Evolutionary conservation across 768 basidiomycete species (phyloP).

Genomic region (Termitomyces sp.): DNA sequence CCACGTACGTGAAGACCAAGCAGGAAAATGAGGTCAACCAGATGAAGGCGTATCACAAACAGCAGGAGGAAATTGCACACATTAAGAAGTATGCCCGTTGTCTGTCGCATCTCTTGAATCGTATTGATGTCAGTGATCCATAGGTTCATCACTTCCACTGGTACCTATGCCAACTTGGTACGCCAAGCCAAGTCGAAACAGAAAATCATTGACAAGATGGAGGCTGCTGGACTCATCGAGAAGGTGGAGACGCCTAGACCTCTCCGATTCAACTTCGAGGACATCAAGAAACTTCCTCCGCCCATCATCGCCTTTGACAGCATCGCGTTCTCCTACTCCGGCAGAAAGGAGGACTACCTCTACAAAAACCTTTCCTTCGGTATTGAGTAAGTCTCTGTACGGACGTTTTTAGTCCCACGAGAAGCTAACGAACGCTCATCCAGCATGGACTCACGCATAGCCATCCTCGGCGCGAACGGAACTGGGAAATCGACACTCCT

Average conservation of each 20-base stretch:
- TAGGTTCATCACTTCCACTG: slow-evolving; percentile 97
- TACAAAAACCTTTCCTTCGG: slow-evolving; percentile 92
- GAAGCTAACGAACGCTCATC: neutral
- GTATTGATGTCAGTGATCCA: neutral
- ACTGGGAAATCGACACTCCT: slow-evolving; percentile 92
- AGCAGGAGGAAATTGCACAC: slow-evolving; percentile 97
- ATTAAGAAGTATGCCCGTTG: slow-evolving; percentile 81
- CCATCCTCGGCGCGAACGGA: slow-evolving; percentile 96
- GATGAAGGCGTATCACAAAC: slow-evolving; percentile 99
- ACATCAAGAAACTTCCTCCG: slow-evolving; percentile 88
- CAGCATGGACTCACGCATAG: slow-evolving; percentile 89
- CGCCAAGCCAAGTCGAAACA: slow-evolving; percentile 99
- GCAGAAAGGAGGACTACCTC: slow-evolving; percentile 81
- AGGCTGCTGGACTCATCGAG: slow-evolving; percentile 95
- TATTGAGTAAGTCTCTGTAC: slow-evolving; percentile 67
- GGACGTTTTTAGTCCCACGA: neutral
- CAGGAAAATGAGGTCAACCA: slow-evolving; percentile 98
- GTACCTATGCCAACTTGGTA: slow-evolving; percentile 98
- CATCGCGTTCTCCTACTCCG: slow-evolving; percentile 95
- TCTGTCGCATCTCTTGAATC: neutral
- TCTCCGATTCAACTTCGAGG: slow-evolving; percentile 94
- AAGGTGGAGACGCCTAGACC: slow-evolving; percentile 74
- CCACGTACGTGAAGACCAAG: slow-evolving; percentile 96
- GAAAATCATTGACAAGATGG: slow-evolving; percentile 99
- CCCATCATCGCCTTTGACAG: slow-evolving; percentile 96